Base-by-base conservation (phyloP, 805 yeast species). In the Candida ovalis region DNA sequence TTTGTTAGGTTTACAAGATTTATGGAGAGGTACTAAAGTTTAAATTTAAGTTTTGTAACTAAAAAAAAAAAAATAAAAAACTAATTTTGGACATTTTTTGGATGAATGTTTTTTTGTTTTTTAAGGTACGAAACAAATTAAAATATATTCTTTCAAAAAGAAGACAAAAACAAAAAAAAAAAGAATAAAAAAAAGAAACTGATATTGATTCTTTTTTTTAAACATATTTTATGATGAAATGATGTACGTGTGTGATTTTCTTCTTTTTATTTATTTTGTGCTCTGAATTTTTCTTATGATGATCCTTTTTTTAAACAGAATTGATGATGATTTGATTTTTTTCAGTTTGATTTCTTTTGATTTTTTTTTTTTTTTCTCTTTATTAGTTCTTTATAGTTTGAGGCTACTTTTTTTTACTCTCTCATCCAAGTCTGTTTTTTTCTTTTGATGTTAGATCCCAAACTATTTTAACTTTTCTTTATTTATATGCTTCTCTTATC, bases 1-100 rank as follows among this genome's bases (percentile, higher is more conserved):
- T 36, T 50, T 82, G 43, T 72, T 89, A 67, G 96, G 96, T 40
- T 72, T 89, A 45, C 79, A 77, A 62, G 90, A 86, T 58, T 62
- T 82, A 56, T 84, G 95, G 96, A 70, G 64, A 33, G 65, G 76
- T 41, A 75, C 78, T 4, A 63, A 63, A 37, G 42, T 45, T 18
- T 44, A 42, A 24, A 39, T 22, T 19, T n/a, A 23, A 17, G 24
- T 22, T 23, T 33, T 24, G 22, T 33, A 15, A 22, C 6, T 13
- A 17, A 25, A 10, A 12, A 13, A 21, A 23, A 32, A 19, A 15
- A 17, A 22, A 18, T 19, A 35, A 30, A 10, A 19, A 15, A 18
- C 23, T 5, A 25, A 7, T 2, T 17, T 25, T 38, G 25, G 15
- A 24, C 21, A 13, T n/a, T n/a, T n/a, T n/a, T n/a, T n/a, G n/a